Percentiles rank a stretch among this genome's conserved stretches.
Conservation (phyloP, 306 rosid genomes). For the Datisca glomerata region DNA sequence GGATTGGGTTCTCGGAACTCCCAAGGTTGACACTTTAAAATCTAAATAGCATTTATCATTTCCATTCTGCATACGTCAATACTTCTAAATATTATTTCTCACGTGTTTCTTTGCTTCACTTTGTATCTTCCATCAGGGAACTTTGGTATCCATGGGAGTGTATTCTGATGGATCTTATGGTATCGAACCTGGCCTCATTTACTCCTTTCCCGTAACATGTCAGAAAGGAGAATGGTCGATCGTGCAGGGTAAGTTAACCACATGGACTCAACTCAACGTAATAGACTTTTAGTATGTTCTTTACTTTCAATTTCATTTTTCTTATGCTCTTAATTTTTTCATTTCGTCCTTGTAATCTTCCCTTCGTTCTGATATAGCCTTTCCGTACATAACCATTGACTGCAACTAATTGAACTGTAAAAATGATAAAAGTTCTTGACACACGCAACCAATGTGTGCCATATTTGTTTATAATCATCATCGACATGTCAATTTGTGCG, state of each 20-base stretch:
- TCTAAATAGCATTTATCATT: slow-evolving; percentile 8
- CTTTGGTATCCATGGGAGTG: slow-evolving; percentile 53
- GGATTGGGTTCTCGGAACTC: slow-evolving; percentile 62
- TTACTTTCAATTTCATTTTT: too few relatives aligned
- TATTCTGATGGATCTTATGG: slow-evolving; percentile 89
- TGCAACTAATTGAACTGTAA: background rate
- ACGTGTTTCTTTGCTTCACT: too few relatives aligned
- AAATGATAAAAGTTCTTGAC: background rate
- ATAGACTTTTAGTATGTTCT: too few relatives aligned
- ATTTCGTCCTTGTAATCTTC: background rate
- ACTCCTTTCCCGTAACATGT: slow-evolving; percentile 90
- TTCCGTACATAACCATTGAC: background rate
- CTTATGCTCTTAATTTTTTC: background rate
- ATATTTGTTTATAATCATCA: too few relatives aligned
- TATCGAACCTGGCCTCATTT: slow-evolving; percentile 51
- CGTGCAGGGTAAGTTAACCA: slow-evolving; percentile 69
- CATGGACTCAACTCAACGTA: too few relatives aligned
- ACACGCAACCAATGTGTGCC: too few relatives aligned
- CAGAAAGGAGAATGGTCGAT: slow-evolving; percentile 87
- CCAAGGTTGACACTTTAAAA: slow-evolving; percentile 31
- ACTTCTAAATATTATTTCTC: background rate
- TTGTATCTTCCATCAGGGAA: background rate
- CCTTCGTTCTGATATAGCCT: background rate
- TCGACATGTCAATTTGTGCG: too few relatives aligned
- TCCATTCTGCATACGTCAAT: background rate